These are phyloP conservation scores for Zanthoxylum bungeanum DNA, from an alignment of 345 rosid species.

Conservation along the genomic window DNA sequence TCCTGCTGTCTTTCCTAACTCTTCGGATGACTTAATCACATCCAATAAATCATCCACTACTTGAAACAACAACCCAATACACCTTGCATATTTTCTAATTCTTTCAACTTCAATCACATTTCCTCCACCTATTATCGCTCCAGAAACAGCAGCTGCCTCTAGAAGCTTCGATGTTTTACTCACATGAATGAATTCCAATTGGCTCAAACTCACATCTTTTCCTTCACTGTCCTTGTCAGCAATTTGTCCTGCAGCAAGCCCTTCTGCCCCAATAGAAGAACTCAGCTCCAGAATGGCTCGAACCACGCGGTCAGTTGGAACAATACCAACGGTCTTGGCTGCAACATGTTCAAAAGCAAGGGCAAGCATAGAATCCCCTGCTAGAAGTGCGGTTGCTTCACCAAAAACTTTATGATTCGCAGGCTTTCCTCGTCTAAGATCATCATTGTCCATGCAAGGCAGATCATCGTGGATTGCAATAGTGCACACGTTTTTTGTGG, in stretches of 20 bases:
- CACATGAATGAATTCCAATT: constrained; percentile 34
- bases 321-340: constrained; percentile 17
- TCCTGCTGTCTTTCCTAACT: too few species aligned
- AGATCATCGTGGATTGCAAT: constrained; percentile 70
- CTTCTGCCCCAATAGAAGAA: constrained; percentile 40
- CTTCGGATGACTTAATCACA: too few species aligned
- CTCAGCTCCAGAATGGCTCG: constrained; percentile 44
- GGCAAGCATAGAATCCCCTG: constrained; percentile 55
- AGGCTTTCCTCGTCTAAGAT: not conserved
- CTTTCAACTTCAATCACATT: constrained; percentile 20
- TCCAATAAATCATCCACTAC: constrained; percentile 36
- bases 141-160: constrained; percentile 36
- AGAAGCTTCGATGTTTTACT: constrained; percentile 37
- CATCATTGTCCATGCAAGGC: constrained; percentile 43
- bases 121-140: constrained; percentile 39
- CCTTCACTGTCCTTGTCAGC: constrained; percentile 53
- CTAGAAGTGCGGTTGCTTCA: constrained; percentile 35
- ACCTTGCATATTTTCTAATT: constrained; percentile 31
- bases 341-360: constrained; percentile 58
- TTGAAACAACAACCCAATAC: constrained; percentile 32
- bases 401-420: too few species aligned
- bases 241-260: constrained; percentile 53
- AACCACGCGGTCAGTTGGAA: constrained; percentile 35
- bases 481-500: too few species aligned
- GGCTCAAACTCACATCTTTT: constrained; percentile 21